Base-by-base conservation (phyloP, 164 flowering plant species). In the Warburgia ugandensis region DNA sequence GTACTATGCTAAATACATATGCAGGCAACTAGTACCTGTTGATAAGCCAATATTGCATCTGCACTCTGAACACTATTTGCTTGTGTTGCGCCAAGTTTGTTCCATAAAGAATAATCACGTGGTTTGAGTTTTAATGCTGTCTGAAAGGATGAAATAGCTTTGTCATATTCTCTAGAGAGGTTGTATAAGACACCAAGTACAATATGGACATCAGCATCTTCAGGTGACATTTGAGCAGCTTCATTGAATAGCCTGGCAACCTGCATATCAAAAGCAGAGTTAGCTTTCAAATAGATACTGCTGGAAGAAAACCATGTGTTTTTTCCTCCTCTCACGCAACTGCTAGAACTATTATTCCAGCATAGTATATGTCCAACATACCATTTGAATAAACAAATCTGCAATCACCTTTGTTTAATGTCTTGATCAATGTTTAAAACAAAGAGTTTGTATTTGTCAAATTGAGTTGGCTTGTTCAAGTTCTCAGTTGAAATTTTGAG, bases 81-180 rank as follows among this genome's bases (percentile, higher is more conserved):
- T 63, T 92, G 97, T 45, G 99, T 92, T 40, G 97, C 99, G 49
- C 99, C 99, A 48, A 92, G 88, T 69, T 92, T 92, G 71, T 92
- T 92, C 99, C 99, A 92, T 32, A 92, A 87, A 50, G 99, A 92
- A 54, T 92, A 92, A 71, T 92, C 99, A 27, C 73, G 76, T 26
- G 99, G 96, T 66, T 81, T 92, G 45, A 92, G 87, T 63, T 86
- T 75, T 60, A 92, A 57, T 42, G 97, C 94, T 9, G 73, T 82
- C 65, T 82, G 67, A 60, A 92, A 88, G 38, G 96, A 73, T 28
- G 53, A 67, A 60, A 87, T 77, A 32, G 99, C 99, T 66, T 70
- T 88, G 68, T 92, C 99, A 75, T 68, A 88, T 66, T 92, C 94
- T 64, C 99, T 75, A 1, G 96, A 84, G 56, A 88, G 60, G 62